Base-by-base conservation (phyloP, 495 filamentous ascomycete species). In the Jackrogersella multiformis region DNA sequence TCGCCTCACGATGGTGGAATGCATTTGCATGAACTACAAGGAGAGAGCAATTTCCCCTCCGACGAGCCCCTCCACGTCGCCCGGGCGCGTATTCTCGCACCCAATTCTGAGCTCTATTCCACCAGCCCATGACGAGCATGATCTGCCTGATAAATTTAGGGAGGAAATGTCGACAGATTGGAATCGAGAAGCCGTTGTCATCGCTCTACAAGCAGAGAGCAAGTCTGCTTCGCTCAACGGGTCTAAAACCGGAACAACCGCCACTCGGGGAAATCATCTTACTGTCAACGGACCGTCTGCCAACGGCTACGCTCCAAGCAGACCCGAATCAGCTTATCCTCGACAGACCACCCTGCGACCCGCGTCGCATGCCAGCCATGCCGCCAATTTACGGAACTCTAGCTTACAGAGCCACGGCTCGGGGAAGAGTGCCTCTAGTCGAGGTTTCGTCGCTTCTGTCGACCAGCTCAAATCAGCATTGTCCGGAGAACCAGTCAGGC, bases 361-460 rank as follows among this genome's bases (percentile, higher is more conserved):
- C 18, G 71, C 75, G 1, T 79, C 80, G 3, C 78, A 77, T 46
- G 44, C 80, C 46, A 66, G 66, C 20, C 71, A 74, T n/a, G 61
- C 42, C 0, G 59, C 62, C 9, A 71, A 61, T 61, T 39, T 78
- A 32, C 77, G 81, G 30, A 82, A 83, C 44, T 70, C 77, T 2
- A 82, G 80, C 56, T 52, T 80, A 38, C 80, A 78, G 30, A 84
- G 80, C 65, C 77, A 74, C 28, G 68, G 72, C 23, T 87, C 89
- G 0, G 81, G 81, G 15, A 77, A 80, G 26, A 84, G 81, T 64
- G 82, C 82, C 48, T 88, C 88, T 26, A 87, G 79, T 71, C 76
- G 86, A 59, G 88, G 85, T 24, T 88, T 86, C 15, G 87, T 92
- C 9, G 87, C 93, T n/a, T 89, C 90, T 34, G 88, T 96, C n/a